These are phyloP conservation scores for Cytospora piceae DNA, from an alignment of 2,329 filamentous ascomycete genomes.

Conservation along the genomic window DNA sequence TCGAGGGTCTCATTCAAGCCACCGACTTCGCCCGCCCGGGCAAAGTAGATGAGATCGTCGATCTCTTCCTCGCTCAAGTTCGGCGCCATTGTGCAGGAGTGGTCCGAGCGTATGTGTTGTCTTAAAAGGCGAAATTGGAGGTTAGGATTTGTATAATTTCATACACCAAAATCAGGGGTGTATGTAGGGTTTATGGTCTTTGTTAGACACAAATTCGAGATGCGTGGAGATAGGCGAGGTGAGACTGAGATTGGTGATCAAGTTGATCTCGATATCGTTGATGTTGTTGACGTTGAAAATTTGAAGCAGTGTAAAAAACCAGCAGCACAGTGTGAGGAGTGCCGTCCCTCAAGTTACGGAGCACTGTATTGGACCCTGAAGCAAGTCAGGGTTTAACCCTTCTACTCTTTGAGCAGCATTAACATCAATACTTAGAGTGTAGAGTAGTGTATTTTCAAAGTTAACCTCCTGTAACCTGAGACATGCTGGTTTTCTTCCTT, in stretches of 20 bases:
- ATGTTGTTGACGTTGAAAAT: not conserved
- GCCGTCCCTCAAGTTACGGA: not conserved
- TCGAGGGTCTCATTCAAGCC: constrained; percentile 67
- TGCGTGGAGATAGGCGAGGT: not conserved
- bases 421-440: too few species aligned
- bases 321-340: not conserved
- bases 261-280: not conserved
- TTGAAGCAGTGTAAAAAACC: not conserved
- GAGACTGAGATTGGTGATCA: not conserved
- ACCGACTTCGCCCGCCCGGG: constrained; percentile 74
- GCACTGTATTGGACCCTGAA: not conserved
- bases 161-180: not conserved
- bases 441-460: too few species aligned
- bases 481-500: too few species aligned
- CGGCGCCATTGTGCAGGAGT: constrained; percentile 48
- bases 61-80: constrained; percentile 76
- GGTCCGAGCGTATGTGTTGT: not conserved
- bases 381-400: not conserved
- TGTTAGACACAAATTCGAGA: not conserved
- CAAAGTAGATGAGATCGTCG: constrained; percentile 88
- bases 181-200: not conserved
- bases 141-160: not conserved
- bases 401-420: too few species aligned
- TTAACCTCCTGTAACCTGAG: too few species aligned
- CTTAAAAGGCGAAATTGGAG: not conserved